Evolutionary conservation across 2,329 filamentous ascomycete species (phyloP).

Genomic region (Fusarium marasasianum): DNA sequence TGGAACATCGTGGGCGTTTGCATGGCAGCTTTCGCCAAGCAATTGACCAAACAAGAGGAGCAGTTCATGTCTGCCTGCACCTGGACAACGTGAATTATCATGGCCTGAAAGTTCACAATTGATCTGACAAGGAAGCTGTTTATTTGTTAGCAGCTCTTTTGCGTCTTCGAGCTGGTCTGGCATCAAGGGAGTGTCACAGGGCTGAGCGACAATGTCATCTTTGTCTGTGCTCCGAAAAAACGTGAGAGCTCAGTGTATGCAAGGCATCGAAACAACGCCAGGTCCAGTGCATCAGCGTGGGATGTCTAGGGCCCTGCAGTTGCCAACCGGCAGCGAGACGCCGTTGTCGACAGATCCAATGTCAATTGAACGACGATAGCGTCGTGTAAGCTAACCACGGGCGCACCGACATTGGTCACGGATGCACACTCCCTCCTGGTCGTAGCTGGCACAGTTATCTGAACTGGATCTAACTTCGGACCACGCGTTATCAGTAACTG

Average conservation of each 20-base stretch:
- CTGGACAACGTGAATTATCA: not conserved
- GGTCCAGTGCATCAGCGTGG: not conserved
- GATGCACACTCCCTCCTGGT: constrained; percentile 39
- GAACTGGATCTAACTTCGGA: constrained; percentile 15
- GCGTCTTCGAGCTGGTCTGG: constrained; percentile 2
- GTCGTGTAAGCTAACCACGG: not conserved
- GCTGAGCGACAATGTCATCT: not conserved
- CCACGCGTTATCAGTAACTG: constrained; percentile 3
- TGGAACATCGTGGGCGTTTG: constrained; percentile 29
- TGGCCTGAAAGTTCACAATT: not conserved
- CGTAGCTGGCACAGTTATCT: not conserved
- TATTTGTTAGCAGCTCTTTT: constrained; percentile 5
- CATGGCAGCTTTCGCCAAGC: constrained; percentile 31
- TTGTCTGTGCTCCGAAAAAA: not conserved
- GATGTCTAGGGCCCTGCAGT: constrained; percentile 6
- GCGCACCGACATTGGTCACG: constrained; percentile 5
- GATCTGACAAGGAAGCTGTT: not conserved
- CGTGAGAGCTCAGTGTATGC: constrained; percentile 8
- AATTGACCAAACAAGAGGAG: constrained; percentile 26
- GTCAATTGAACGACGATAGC: constrained; percentile 25
- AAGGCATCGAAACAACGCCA: constrained; percentile 17
- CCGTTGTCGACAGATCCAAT: constrained; percentile 19
- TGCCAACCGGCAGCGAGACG: constrained; percentile 5
- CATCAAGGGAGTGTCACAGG: not conserved
- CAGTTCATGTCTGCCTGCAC: constrained; percentile 14